Evolutionary conservation across 352 stramenopile genomes (phyloP).

Genomic region (Phytophthora rubi): DNA sequence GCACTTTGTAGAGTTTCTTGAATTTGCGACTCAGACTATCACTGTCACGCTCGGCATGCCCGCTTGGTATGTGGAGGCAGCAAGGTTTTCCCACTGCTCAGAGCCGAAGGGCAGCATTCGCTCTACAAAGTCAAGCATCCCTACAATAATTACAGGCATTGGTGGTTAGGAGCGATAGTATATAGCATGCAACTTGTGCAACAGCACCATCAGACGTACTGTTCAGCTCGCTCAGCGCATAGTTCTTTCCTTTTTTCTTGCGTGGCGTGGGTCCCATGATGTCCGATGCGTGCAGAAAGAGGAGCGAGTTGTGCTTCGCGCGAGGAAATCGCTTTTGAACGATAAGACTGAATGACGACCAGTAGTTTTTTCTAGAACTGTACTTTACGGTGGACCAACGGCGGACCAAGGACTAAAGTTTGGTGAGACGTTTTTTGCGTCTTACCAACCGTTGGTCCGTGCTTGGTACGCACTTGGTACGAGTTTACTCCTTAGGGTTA

Average conservation of each 20-base stretch:
- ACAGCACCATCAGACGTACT: not conserved
- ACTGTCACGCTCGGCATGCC: too few species aligned
- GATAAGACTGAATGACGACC: not conserved
- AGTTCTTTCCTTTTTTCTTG: conserved; percentile 1
- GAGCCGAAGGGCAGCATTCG: not conserved
- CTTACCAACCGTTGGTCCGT: not conserved
- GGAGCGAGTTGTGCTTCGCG: not conserved
- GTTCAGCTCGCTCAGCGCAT: not conserved
- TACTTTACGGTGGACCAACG: not conserved
- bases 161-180: not conserved
- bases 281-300: not conserved
- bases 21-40: too few species aligned
- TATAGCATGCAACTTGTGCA: not conserved
- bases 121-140: not conserved
- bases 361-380: not conserved
- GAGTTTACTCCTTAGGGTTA: not conserved
- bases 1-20: too few species aligned
- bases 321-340: not conserved
- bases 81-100: not conserved
- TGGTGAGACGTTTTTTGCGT: not conserved
- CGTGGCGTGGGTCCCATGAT: not conserved
- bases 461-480: not conserved
- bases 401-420: not conserved
- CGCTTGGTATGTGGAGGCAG: too few species aligned
- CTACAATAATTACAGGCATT: not conserved